Base-by-base conservation (phyloP, 1,284 basidiomycete genomes). In the Schizophyllum commune region DNA sequence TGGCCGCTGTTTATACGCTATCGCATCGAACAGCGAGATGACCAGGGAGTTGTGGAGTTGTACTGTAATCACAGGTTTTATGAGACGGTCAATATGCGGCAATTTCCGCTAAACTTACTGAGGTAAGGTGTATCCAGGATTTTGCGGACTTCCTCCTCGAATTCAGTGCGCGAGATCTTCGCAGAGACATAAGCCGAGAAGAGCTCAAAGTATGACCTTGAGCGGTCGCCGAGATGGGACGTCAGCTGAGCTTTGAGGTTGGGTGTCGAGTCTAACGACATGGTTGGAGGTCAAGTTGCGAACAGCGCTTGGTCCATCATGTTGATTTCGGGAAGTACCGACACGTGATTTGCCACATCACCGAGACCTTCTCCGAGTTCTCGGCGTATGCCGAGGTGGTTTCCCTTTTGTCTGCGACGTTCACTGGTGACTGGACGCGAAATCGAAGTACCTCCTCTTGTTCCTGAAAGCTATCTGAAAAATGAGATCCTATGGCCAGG, bases 1-100 rank as follows among this genome's bases (percentile, higher is more conserved):
- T 0, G 83, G 82, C 13, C 83, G 83, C 55, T 83, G 79, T 63
- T 83, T 83, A 65, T 87, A 83, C 0, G 86, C 82, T 0, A 89
- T 89, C 20, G 87, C 86, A 69, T 90, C 89, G 64, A 92, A 89
- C 11, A 92, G 72, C 3, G 91, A 90, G 51, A 91, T 89, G 56
- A 92, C 84, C 32, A 92, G 78, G 3, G 89, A 83, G 71, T 92
- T 92, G 68, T 92, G 90, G 2, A 92, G 75, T 70, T 89, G 87
- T 33, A 91, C 88, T 89, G 66, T 22, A 59, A 27, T 55, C 19
- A 33, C 8, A 47, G 3, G 2, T 47, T 21, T 13, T 66, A 55
- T 68, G 63, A 60, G 53, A 9, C 62, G 52, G 47, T 51, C 17
- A 32, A 52, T 32, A 22, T 15, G 51, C n/a, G n/a, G 52, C 13